Conservation (phyloP, 371 early-diverging fungal genomes). For the Batrachochytrium dendrobatidis region DNA sequence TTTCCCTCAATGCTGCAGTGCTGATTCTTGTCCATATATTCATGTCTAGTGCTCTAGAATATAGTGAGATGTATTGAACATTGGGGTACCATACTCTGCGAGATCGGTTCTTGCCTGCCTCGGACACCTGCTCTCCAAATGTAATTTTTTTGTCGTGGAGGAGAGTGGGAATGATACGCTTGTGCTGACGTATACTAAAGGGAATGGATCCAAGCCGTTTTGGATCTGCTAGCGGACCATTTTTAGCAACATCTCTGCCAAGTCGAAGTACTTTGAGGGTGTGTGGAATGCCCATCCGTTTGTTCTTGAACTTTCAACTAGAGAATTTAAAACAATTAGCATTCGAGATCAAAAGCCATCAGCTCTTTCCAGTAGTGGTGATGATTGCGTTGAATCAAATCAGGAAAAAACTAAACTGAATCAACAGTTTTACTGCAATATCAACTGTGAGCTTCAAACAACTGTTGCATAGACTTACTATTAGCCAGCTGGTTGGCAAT, state of each 20-base stretch:
- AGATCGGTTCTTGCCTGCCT: slow-evolving; percentile 26
- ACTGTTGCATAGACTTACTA: no score
- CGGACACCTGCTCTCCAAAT: slow-evolving; percentile 29
- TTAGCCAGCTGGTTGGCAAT: no score
- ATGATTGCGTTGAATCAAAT: no score
- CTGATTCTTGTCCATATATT: slow-evolving; percentile 31
- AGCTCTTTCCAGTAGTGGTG: no score
- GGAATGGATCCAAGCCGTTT: slow-evolving; percentile 26
- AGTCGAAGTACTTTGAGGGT: slow-evolving; percentile 15
- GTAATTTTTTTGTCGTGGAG: slow-evolving; percentile 39
- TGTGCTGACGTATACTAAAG: slow-evolving; percentile 17
- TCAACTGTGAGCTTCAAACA: no score
- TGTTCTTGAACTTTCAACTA: no score
- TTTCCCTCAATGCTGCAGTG: slow-evolving; percentile 28
- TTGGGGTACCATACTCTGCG: slow-evolving; percentile 31
- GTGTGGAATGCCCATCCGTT: slow-evolving; percentile 14
- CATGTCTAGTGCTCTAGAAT: slow-evolving; percentile 40
- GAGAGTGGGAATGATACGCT: slow-evolving; percentile 32
- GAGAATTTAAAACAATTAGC: no score
- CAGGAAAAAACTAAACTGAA: no score
- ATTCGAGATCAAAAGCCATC: no score
- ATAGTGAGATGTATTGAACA: slow-evolving; percentile 30
- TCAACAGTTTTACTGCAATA: no score
- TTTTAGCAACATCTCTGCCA: slow-evolving; percentile 22
- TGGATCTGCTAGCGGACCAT: slow-evolving; percentile 23